These are phyloP conservation scores for Entophlyctis luteolus DNA, from an alignment of 192 early-diverging fungal species.

Conservation along the genomic window DNA sequence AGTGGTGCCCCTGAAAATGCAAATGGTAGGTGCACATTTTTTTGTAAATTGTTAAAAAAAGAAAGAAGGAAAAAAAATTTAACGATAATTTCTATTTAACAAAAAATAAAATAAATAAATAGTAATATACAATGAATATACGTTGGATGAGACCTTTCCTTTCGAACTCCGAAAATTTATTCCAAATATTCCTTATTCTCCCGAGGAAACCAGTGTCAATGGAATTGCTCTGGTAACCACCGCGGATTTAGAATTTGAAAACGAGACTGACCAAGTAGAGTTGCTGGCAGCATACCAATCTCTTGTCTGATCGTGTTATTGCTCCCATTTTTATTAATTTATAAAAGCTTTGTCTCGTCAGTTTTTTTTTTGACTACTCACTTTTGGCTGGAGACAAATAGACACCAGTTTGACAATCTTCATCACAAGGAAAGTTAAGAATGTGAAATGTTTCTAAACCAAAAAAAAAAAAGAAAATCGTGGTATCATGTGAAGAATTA, in stretches of 20 bases:
- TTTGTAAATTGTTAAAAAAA: neutral
- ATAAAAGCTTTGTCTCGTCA: too few species aligned
- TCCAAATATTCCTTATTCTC: slow-evolving; percentile 18
- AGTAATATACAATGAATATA: slow-evolving; percentile 28
- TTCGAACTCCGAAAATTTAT: slow-evolving; percentile 11
- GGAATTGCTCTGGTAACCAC: slow-evolving; percentile 24
- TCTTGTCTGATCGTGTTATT: too few species aligned
- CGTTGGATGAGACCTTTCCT: neutral
- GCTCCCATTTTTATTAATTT: too few species aligned
- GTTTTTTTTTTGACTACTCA: too few species aligned
- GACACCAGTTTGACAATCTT: too few species aligned
- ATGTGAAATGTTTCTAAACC: too few species aligned
- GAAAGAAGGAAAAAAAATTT: neutral
- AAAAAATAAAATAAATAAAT: neutral
- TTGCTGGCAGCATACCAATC: slow-evolving; percentile 13
- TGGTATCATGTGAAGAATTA: too few species aligned
- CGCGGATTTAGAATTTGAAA: neutral
- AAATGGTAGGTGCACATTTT: neutral
- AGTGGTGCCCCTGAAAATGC: neutral
- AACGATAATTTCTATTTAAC: too few species aligned
- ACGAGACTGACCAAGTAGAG: neutral
- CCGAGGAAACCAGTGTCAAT: slow-evolving; percentile 3
- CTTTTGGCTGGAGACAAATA: too few species aligned
- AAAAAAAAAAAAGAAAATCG: too few species aligned
- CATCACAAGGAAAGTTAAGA: too few species aligned